Base-by-base conservation (phyloP, 2,329 filamentous ascomycete species). In the Botrytis deweyae region DNA sequence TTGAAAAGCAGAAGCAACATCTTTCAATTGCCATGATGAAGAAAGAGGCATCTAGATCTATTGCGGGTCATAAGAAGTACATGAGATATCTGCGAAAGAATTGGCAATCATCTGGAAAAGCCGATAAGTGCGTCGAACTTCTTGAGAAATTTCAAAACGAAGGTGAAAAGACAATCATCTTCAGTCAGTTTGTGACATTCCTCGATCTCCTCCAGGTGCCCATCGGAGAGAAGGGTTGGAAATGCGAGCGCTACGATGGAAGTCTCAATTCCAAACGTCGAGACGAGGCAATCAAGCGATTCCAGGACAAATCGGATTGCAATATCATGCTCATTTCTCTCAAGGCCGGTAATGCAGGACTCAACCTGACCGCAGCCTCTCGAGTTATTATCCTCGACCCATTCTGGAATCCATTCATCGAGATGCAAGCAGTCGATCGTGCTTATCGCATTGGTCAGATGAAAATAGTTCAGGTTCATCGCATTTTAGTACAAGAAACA, bases 321-420 rank as follows among this genome's bases (percentile, higher is more conserved):
- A 90, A 87, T 75, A 86, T 95, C 80, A 92, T 96, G 87, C 86
- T 96, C 4, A 88, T 95, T 3, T 94, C 92, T 1, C 85, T 95
- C 67, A 93, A 93, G 78, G 93, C 93, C 1, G 93, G 93, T 49
- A 95, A 95, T 78, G 90, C 94, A 0, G 95, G 95, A 1, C 87
- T 98, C 64, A 98, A 98, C 80, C 87, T 98, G 36, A 93, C 92
- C 58, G 89, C 90, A 29, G 95, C 94, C 0, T 93, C 91, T 1
- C 91, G 94, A 76, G 93, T 97, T 77, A 93, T 98, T 81, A 92
- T 97, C 76, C 90, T 97, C 80, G 94, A 97, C 80, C 94, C 94
- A 0, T 97, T 97, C 84, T 97, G 94, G 93, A 98, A 97, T 76
- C 95, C 94, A 0, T 97, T 92, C 80, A 92, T 97, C 67, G 95